Evolutionary conservation across 192 early-diverging fungal species (phyloP).

Genomic region (Coemansia sp.): DNA sequence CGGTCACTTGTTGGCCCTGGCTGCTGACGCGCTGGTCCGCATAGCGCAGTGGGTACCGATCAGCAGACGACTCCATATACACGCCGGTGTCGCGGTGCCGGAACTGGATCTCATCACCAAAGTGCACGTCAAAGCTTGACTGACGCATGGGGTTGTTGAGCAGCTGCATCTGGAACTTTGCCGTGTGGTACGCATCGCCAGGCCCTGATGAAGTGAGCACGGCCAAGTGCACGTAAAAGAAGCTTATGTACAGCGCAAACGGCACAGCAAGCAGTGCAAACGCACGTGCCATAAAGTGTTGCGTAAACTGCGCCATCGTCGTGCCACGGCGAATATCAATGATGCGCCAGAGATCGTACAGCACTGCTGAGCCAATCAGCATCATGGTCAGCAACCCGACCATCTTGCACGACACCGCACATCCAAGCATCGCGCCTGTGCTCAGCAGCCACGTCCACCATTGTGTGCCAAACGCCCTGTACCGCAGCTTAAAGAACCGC

Average conservation of each 20-base stretch:
- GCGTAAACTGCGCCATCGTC: constrained; percentile 64
- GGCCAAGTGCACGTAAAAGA: constrained; percentile 95
- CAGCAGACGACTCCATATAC: constrained; percentile 77
- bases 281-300: constrained; percentile 89
- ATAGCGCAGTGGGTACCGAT: constrained; percentile 85
- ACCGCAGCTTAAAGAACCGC: constrained; percentile 76
- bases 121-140: constrained; percentile 71
- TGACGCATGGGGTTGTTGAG: constrained; percentile 72
- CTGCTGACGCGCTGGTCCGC: constrained; percentile 87
- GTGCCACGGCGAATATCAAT: constrained; percentile 80
- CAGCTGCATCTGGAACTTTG: constrained; percentile 89
- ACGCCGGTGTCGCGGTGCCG: constrained; percentile 73
- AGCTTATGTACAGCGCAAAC: constrained; percentile 75
- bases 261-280: constrained; percentile 86
- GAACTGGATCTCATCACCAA: constrained; percentile 75
- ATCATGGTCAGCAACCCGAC: constrained; percentile 88
- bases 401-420: constrained; percentile 80
- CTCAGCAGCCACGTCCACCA: constrained; percentile 89
- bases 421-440: constrained; percentile 80
- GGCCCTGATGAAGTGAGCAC: constrained; percentile 84
- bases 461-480: constrained; percentile 66
- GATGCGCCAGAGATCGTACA: constrained; percentile 90
- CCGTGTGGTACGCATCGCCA: constrained; percentile 93
- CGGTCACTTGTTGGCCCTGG: constrained; percentile 82
- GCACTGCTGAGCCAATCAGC: constrained; percentile 78